A percentile compares a stretch with the other conserved stretches of the same genome.
Conservation (phyloP, 2,329 filamentous ascomycete genomes). For the Ascochyta rabiei region DNA sequence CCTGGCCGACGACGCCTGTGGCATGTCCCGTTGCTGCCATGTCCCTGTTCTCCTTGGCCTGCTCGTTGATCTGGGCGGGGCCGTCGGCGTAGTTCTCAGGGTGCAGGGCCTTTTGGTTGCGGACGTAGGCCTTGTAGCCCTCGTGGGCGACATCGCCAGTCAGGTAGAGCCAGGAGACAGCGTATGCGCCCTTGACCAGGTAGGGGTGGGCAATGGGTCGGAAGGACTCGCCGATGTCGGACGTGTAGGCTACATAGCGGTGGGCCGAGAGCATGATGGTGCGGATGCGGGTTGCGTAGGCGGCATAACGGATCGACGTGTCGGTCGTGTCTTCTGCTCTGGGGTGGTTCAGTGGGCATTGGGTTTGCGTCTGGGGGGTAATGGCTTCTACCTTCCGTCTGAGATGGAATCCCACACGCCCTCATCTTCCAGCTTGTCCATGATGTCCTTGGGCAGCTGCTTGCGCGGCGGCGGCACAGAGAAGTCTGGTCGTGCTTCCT, state of each 20-base stretch:
- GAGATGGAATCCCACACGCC: constrained; percentile 78
- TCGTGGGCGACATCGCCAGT: constrained; percentile 89
- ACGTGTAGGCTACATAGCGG: constrained; percentile 96
- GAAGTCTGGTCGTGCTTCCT: constrained; percentile 55
- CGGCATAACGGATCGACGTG: constrained; percentile 85
- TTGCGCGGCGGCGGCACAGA: constrained; percentile 56
- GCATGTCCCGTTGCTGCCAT: constrained; percentile 41
- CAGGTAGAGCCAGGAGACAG: constrained; percentile 89
- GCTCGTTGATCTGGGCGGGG: constrained; percentile 11
- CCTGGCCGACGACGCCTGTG: constrained; percentile 20
- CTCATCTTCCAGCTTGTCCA: constrained; percentile 64
- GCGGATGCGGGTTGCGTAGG: constrained; percentile 82
- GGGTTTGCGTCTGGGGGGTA: not conserved
- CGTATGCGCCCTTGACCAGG: constrained; percentile 83
- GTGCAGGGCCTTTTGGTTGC: constrained; percentile 78
- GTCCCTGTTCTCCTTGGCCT: constrained; percentile 44
- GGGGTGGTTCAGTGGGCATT: constrained; percentile 3
- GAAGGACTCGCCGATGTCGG: constrained; percentile 95
- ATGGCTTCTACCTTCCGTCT: constrained; percentile 72
- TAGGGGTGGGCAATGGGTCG: constrained; percentile 87
- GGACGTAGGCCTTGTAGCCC: constrained; percentile 91
- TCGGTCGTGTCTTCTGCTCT: constrained; percentile 82
- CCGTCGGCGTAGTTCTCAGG: constrained; percentile 59
- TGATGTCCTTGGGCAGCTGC: constrained; percentile 61
- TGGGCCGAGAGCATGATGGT: constrained; percentile 90